phyloP scores from a whole-genome alignment of 306 rosid species.

The Vicia villosa region DNA sequence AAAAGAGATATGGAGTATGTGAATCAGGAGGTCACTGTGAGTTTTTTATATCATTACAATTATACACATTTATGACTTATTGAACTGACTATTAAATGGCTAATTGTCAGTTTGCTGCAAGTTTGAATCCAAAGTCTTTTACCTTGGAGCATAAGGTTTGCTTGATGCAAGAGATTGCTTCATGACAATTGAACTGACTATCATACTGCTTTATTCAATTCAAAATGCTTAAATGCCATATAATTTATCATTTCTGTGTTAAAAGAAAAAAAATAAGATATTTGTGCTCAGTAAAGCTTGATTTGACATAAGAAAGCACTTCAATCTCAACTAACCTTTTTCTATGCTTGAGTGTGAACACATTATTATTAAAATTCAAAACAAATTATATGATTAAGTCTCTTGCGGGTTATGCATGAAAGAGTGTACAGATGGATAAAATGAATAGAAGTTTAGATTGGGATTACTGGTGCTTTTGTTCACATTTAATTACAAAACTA shows the following conservation, averaged over 20 bases:
- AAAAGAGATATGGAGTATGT: slow-evolving; percentile 72
- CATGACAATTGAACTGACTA: too few relatives aligned
- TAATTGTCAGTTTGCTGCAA: slow-evolving; percentile 68
- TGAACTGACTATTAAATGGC: slow-evolving; percentile 41
- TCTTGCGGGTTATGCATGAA: too few relatives aligned
- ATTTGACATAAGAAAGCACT: background rate
- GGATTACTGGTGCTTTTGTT: slow-evolving; percentile 10
- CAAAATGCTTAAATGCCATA: background rate
- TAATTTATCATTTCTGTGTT: background rate
- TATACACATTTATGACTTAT: slow-evolving; percentile 27
- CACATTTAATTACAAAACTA: slow-evolving; percentile 10
- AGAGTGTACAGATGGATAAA: slow-evolving; percentile 16
- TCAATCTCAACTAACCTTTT: background rate
- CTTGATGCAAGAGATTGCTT: slow-evolving; percentile 74
- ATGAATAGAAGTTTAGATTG: slow-evolving; percentile 19
- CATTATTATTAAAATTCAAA: background rate
- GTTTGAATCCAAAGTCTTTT: slow-evolving; percentile 63
- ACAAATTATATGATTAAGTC: slow-evolving; percentile 12
- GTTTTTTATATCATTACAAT: background rate
- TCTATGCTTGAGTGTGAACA: background rate
- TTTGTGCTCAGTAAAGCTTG: background rate
- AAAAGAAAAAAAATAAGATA: background rate
- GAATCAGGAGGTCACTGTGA: slow-evolving; percentile 61
- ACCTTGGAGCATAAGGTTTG: slow-evolving; percentile 75
- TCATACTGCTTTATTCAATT: background rate